phyloP scores from a whole-genome alignment of 169 alveolate species.

The Plasmodium sp. region DNA sequence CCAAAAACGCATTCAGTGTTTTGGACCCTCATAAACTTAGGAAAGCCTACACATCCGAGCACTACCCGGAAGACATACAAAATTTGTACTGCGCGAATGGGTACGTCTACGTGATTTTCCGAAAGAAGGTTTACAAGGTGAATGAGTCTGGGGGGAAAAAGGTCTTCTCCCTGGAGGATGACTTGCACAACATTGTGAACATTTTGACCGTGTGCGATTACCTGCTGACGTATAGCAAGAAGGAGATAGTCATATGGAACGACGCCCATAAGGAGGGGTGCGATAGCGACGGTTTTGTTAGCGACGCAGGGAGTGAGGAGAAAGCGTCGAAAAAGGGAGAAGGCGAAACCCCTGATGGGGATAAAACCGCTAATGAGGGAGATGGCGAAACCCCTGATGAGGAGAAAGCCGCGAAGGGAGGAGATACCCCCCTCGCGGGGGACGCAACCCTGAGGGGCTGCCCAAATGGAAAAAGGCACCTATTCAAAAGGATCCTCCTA shows the following conservation, averaged over 20 bases:
- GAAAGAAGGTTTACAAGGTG: slow-evolving; percentile 29
- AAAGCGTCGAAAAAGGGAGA: background rate
- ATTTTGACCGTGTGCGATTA: slow-evolving; percentile 30
- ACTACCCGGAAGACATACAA: slow-evolving; percentile 51
- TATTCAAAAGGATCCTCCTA: slow-evolving; percentile 47
- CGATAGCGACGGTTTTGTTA: background rate
- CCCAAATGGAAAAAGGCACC: slow-evolving; percentile 20
- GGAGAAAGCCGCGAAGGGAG: background rate
- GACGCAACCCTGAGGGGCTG: background rate
- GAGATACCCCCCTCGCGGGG: background rate
- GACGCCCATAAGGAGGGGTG: background rate
- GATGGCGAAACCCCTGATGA: background rate
- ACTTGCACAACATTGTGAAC: slow-evolving; percentile 15
- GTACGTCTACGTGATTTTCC: slow-evolving; percentile 47
- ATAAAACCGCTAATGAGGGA: background rate
- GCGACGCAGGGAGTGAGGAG: background rate
- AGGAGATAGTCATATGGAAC: slow-evolving; percentile 67
- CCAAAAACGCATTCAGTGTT: slow-evolving; percentile 30
- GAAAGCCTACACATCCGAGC: slow-evolving; percentile 31
- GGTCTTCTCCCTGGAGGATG: background rate
- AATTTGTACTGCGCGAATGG: slow-evolving; percentile 18
- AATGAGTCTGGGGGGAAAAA: slow-evolving; percentile 52
- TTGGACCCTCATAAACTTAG: slow-evolving; percentile 52
- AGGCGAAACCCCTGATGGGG: too few species aligned
- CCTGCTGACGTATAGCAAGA: slow-evolving; percentile 52